These are phyloP conservation scores for Russula ochroleuca DNA, from an alignment of 768 basidiomycete species.

Conservation along the genomic window DNA sequence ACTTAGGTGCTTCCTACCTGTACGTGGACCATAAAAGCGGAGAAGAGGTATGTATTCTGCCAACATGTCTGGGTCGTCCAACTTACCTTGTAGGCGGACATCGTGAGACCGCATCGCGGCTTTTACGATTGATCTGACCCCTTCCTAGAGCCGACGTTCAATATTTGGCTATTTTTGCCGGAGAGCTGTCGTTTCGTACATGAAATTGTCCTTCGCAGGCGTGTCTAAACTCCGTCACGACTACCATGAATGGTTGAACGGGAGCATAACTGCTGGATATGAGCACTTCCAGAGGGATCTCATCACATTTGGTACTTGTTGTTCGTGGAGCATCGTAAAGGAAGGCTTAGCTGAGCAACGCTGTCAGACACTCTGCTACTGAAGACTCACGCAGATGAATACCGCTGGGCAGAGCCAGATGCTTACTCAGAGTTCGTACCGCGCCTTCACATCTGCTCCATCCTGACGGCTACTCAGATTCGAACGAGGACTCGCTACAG, in stretches of 20 bases:
- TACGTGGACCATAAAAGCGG: slow-evolving; percentile 26
- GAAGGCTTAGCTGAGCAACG: not conserved
- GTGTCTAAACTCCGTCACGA: slow-evolving; percentile 62
- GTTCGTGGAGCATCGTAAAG: not conserved
- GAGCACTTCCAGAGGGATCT: slow-evolving; percentile 29
- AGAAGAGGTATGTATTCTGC: slow-evolving; percentile 15
- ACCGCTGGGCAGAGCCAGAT: slow-evolving; percentile 23
- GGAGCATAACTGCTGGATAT: slow-evolving; percentile 47
- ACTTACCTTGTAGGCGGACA: slow-evolving; percentile 27
- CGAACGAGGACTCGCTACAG: slow-evolving; percentile 58
- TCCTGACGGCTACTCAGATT: slow-evolving; percentile 45
- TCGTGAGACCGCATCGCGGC: slow-evolving; percentile 20
- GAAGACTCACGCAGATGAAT: slow-evolving; percentile 28
- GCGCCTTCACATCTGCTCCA: not conserved
- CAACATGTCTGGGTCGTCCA: not conserved
- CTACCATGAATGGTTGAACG: slow-evolving; percentile 59
- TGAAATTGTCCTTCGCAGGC: slow-evolving; percentile 72
- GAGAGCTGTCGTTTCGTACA: slow-evolving; percentile 67
- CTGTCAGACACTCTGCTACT: slow-evolving; percentile 29
- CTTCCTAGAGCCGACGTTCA: slow-evolving; percentile 60
- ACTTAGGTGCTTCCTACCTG: slow-evolving; percentile 26
- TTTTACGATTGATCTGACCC: not conserved
- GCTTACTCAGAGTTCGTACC: slow-evolving; percentile 22
- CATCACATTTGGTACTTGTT: slow-evolving; percentile 21
- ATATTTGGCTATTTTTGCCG: slow-evolving; percentile 79